These are phyloP conservation scores for Lentinula edodes DNA, from an alignment of 768 basidiomycete genomes.

Conservation along the genomic window DNA sequence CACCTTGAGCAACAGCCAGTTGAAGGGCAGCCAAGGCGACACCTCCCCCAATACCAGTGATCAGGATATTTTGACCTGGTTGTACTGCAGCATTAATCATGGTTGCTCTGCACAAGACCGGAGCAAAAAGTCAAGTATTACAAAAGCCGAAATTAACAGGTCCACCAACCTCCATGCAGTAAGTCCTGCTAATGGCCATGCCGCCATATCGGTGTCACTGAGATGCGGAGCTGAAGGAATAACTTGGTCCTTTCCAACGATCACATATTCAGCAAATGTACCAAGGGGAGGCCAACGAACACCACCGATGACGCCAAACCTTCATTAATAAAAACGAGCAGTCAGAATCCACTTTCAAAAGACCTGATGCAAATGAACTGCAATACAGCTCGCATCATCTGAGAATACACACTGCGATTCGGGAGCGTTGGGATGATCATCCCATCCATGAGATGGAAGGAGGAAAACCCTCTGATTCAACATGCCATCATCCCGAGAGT, in stretches of 20 bases:
- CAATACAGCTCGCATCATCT: too few species aligned
- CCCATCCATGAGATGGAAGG: constrained; percentile 76
- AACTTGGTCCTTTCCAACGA: constrained; percentile 66
- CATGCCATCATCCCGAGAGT: constrained; percentile 54
- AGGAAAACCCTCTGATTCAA: constrained; percentile 67
- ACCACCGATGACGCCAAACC: constrained; percentile 68
- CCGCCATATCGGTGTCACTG: constrained; percentile 61
- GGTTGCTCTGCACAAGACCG: constrained; percentile 42
- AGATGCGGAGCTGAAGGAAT: constrained; percentile 63
- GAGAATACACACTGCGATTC: constrained; percentile 44
- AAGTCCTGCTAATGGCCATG: constrained; percentile 72
- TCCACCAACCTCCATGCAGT: constrained; percentile 76
- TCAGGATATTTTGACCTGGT: constrained; percentile 65
- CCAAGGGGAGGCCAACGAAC: constrained; percentile 49
- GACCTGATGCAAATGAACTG: not conserved
- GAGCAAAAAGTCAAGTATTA: not conserved
- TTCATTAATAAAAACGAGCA: constrained; percentile 15
- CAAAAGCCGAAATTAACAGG: not conserved
- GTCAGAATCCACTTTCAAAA: not conserved
- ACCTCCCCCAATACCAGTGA: constrained; percentile 81
- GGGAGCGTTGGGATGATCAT: constrained; percentile 55
- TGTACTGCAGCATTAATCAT: constrained; percentile 60
- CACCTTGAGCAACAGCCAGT: constrained; percentile 67
- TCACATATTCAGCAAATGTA: constrained; percentile 72
- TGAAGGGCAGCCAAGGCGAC: constrained; percentile 77